phyloP scores from a whole-genome alignment of 1,139 yeast species.

The Blastobotrys indianensis region DNA sequence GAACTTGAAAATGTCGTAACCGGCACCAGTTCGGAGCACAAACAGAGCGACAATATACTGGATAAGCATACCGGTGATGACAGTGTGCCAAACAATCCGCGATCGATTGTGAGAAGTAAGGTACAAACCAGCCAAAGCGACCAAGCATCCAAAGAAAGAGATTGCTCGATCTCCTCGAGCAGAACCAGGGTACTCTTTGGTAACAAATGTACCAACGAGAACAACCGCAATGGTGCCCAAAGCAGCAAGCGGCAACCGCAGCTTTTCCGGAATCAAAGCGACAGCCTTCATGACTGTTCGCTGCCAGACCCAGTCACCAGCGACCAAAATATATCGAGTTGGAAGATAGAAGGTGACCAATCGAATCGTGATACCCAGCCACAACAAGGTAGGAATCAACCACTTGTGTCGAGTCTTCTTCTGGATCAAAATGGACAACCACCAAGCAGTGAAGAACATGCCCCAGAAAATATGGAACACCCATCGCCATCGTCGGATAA shows the following conservation, averaged over 20 bases:
- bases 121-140: conserved; percentile 44
- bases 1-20: conserved; percentile 60
- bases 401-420: conserved; percentile 48
- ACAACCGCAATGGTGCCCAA: conserved; percentile 44
- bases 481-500: conserved; percentile 23
- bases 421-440: conserved; percentile 56
- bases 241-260: conserved; percentile 44
- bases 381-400: conserved; percentile 59
- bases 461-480: conserved; percentile 29
- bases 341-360: conserved; percentile 50
- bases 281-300: conserved; percentile 40
- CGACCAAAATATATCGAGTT: conserved; percentile 34
- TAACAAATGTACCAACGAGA: conserved; percentile 52
- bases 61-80: conserved; percentile 56
- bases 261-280: conserved; percentile 37
- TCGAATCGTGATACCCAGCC: conserved; percentile 50
- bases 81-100: conserved; percentile 55
- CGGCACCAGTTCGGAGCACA: conserved; percentile 55
- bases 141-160: conserved; percentile 53
- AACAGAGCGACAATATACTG: conserved; percentile 58
- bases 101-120: conserved; percentile 44
- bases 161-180: conserved; percentile 50
- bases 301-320: conserved; percentile 40
- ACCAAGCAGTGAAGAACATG: conserved; percentile 58
- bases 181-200: conserved; percentile 45